Evolutionary conservation across 208 protist species (phyloP).

Genomic region (Zelonia costaricensis): DNA sequence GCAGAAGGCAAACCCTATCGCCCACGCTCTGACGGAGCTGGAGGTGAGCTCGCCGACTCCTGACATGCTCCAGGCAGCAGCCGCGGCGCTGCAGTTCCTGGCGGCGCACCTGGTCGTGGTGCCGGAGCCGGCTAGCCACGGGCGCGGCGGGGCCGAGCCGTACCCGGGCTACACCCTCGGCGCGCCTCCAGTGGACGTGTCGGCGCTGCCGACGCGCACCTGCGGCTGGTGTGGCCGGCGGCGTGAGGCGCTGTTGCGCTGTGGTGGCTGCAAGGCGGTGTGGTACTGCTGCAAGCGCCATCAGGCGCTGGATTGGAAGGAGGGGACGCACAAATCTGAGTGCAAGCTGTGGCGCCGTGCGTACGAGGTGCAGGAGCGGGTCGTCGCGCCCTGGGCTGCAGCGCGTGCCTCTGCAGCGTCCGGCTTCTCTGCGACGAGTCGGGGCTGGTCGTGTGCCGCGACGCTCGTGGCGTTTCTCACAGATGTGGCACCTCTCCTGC

Average conservation of each 20-base stretch:
- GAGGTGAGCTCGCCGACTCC: slow-evolving; percentile 31
- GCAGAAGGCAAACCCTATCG: slow-evolving; percentile 61
- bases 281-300: slow-evolving; percentile 80
- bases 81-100: slow-evolving; percentile 42
- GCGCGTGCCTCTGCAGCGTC: too few relatives aligned
- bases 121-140: background rate
- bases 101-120: slow-evolving; percentile 34
- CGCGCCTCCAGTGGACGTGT: slow-evolving; percentile 13
- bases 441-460: slow-evolving; percentile 28
- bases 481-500: slow-evolving; percentile 12
- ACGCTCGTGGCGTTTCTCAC: slow-evolving; percentile 43
- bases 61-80: slow-evolving; percentile 40
- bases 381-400: slow-evolving; percentile 33
- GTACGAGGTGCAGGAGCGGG: slow-evolving; percentile 42
- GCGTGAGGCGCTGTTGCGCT: slow-evolving; percentile 65
- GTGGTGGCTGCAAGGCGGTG: slow-evolving; percentile 66
- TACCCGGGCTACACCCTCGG: slow-evolving; percentile 26
- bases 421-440: background rate
- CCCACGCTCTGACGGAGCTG: slow-evolving; percentile 44
- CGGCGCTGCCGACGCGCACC: slow-evolving; percentile 8
- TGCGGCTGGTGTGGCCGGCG: slow-evolving; percentile 75
- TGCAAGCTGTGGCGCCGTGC: slow-evolving; percentile 61
- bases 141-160: background rate
- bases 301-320: slow-evolving; percentile 76
- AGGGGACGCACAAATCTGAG: slow-evolving; percentile 48